Percentiles rank a stretch among this genome's conserved stretches.
Evolutionary conservation across 2,329 filamentous ascomycete species (phyloP).

Genomic region (Exophiala alcalophila): DNA sequence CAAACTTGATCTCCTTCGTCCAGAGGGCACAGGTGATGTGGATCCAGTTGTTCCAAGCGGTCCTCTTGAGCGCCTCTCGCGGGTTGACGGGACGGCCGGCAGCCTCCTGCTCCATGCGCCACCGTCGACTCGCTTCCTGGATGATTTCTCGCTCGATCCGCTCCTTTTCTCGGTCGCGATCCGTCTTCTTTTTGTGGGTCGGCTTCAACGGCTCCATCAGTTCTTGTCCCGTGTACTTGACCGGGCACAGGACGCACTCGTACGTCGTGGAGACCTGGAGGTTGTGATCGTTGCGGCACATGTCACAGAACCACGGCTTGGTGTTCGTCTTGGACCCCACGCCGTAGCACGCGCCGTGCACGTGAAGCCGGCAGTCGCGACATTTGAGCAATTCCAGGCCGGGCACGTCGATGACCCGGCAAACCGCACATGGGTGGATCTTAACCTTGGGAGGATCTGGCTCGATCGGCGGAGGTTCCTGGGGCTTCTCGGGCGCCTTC

Average conservation of each 20-base stretch:
- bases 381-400: slow-evolving; percentile 75
- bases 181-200: slow-evolving; percentile 82
- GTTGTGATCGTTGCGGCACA: slow-evolving; percentile 90
- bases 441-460: slow-evolving; percentile 78
- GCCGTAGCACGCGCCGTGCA: slow-evolving; percentile 93
- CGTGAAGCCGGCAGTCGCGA: slow-evolving; percentile 82
- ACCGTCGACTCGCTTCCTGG: slow-evolving; percentile 73
- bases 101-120: slow-evolving; percentile 77
- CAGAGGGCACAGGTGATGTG: slow-evolving; percentile 91
- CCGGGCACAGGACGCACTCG: slow-evolving; percentile 86
- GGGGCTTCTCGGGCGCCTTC: slow-evolving; percentile 57
- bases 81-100: slow-evolving; percentile 79
- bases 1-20: slow-evolving; percentile 90
- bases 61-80: slow-evolving; percentile 87
- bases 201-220: slow-evolving; percentile 78
- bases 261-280: slow-evolving; percentile 92
- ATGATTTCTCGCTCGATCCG: slow-evolving; percentile 80
- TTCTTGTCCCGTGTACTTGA: slow-evolving; percentile 76
- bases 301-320: slow-evolving; percentile 91
- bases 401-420: slow-evolving; percentile 67
- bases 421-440: slow-evolving; percentile 80
- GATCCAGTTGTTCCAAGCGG: slow-evolving; percentile 96
- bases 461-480: slow-evolving; percentile 59
- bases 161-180: slow-evolving; percentile 88
- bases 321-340: slow-evolving; percentile 56